phyloP scores from a whole-genome alignment of 805 yeast genomes.

The Monosporozyma yasuniensis region DNA sequence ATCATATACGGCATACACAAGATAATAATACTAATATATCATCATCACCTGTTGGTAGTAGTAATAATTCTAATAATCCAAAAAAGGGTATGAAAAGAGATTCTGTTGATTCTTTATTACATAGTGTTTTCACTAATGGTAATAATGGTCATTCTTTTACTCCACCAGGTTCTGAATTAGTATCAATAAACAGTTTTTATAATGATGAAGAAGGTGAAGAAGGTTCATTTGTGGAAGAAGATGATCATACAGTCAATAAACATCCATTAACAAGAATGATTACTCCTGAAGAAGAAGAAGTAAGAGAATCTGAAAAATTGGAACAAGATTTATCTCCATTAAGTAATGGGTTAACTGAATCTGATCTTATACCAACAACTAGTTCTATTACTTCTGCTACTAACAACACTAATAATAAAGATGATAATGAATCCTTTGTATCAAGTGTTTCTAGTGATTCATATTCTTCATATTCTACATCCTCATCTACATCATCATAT shows the following conservation, averaged over 20 bases:
- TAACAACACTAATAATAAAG: background rate
- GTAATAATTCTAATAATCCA: no score
- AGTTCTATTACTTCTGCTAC: background rate
- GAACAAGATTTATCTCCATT: background rate
- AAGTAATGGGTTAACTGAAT: background rate
- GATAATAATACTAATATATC: background rate
- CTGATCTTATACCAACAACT: background rate
- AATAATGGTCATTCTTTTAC: conserved; percentile 5
- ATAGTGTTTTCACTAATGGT: background rate
- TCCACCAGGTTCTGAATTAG: conserved; percentile 17
- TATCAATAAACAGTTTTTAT: conserved; percentile 20
- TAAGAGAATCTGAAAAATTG: background rate
- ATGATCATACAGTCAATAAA: conserved; percentile 6
- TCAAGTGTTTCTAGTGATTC: conserved; percentile 1
- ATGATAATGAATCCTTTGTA: background rate
- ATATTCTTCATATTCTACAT: conserved; percentile 3
- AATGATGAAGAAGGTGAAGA: conserved; percentile 4
- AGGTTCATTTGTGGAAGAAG: background rate
- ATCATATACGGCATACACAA: conserved; percentile 1
- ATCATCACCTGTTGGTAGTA: background rate
- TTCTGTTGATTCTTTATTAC: background rate
- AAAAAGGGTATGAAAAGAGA: background rate
- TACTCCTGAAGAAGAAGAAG: background rate
- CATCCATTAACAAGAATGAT: conserved; percentile 9
- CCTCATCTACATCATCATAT: conserved; percentile 4